Evolutionary conservation across 108 stramenopile genomes (phyloP), one percentile per base, ranked within the genome.

Genomic region (Nitzschia inconspicua): DNA sequence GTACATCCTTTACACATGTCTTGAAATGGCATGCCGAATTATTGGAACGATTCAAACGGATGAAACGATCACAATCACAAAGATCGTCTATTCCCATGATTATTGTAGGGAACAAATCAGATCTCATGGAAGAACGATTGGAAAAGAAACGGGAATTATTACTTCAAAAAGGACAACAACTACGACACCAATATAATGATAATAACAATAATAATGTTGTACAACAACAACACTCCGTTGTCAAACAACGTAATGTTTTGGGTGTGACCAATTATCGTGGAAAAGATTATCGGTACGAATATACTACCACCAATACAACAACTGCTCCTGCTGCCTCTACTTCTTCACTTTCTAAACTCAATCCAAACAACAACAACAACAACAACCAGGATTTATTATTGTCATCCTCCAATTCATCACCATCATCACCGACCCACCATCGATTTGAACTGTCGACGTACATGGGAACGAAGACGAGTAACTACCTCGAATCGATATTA

Each of bases 61-160:
- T 70, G 43, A 44, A 66, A 48, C 29, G 25, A 18, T 28, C 10
- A 7, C 44, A 47, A 40, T 52, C 58, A 51, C 51, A 61, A 43
- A 60, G 18, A n/a, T 25, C 54, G 47, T 39, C 18, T 63, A 68
- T 88, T 48, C 85, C 91, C 19, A 72, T 92, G 44, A 58, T 92
- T 29, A 77, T 92, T 43, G 87, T 86, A 16, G 91, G 75, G 11
- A 92, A 82, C 55, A 92, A 92, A 66, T 63, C 84, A 31, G 91
- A 92, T 65, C 57, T 86, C 5, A 47, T 88, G 32, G 28, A 53
- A 47, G 57, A 58, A 39, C 44, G 66, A 41, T 37, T 60, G 8
- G 47, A 42, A 14, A 27, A 40, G 29, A 58, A 39, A 43, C 59
- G 32, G 11, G 54, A 39, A 11, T 56, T 51, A 31, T 36, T 35